Evolutionary conservation across 106 monocot species (phyloP).

Genomic region (Dactylorhiza incarnata): DNA sequence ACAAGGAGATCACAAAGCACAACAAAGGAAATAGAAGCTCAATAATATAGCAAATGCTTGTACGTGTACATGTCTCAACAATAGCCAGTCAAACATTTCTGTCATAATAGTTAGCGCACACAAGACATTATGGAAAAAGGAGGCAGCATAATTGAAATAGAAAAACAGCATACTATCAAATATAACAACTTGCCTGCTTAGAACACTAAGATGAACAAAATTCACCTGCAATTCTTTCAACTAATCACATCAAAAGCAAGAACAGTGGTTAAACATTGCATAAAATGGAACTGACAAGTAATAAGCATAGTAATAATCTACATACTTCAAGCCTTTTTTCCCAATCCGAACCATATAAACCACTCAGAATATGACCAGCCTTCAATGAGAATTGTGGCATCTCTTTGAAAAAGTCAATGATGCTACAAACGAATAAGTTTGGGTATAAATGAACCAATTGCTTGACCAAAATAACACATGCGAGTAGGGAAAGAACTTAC

Average conservation of each 20-base stretch:
- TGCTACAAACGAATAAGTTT: conserved; percentile 22
- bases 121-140: not conserved
- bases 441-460: not conserved
- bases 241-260: conserved; percentile 17
- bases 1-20: not conserved
- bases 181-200: conserved; percentile 49
- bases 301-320: not conserved
- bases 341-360: conserved; percentile 75
- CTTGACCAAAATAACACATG: not conserved
- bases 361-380: conserved; percentile 48
- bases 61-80: not conserved
- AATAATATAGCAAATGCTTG: not conserved
- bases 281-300: not conserved
- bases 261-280: conserved; percentile 3
- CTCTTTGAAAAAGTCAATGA: conserved; percentile 87
- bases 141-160: not conserved
- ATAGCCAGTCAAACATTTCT: not conserved
- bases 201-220: conserved; percentile 67
- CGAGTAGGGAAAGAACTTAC: conserved; percentile 24
- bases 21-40: not conserved
- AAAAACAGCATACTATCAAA: not conserved
- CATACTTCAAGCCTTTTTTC: conserved; percentile 86
- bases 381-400: conserved; percentile 84
- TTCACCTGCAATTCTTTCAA: conserved; percentile 77
- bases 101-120: too few species aligned